Evolutionary conservation across 441 rosid genomes (phyloP), one percentile per base, ranked within the genome.

Genomic region (Dalechampia spathulata): DNA sequence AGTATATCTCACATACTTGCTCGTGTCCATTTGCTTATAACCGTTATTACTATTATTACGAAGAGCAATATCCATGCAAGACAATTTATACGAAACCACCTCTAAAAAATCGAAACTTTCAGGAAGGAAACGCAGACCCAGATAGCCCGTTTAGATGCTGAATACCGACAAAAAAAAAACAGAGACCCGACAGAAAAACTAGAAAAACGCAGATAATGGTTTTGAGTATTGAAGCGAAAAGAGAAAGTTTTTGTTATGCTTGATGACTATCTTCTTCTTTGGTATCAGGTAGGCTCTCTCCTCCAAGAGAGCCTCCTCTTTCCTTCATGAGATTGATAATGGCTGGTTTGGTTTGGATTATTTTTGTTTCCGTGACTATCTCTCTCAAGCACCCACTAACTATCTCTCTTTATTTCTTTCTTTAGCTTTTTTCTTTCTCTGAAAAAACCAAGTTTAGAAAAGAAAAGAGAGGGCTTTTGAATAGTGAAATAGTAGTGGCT

Each of bases 1-100:
- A 20, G 96, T 85, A 55, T 90, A 90, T 67, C 97, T 78, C 52
- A 87, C 96, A 61, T 90, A 90, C 78, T 90, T 90, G 62, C 85
- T 79, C n/a, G 73, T 39, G 65, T 91, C 98, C 79, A 88, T 77
- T 62, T 83, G 83, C 71, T 63, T 76, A 65, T 71, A 72, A 65
- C 76, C 64, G 36, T 77, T 17, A 6, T 76, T 60, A 76, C 69
- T 27, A 47, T 65, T 41, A 55, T 44, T 77, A 65, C 82, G 83
- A 81, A 83, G 75, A 56, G 78, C 55, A 46, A 85, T 70, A 56
- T 87, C 82, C 96, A 87, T 90, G 57, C n/a, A 40, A 40, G 38
- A 42, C 15, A 37, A 37, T 22, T 3, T 14, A 26, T 19, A 49
- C 8, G 5, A 42, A 49, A 15, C 28, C 38, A 22, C 19, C 19